Base-by-base conservation (phyloP, 2,329 filamentous ascomycete genomes). In the Botrytis cinerea region DNA sequence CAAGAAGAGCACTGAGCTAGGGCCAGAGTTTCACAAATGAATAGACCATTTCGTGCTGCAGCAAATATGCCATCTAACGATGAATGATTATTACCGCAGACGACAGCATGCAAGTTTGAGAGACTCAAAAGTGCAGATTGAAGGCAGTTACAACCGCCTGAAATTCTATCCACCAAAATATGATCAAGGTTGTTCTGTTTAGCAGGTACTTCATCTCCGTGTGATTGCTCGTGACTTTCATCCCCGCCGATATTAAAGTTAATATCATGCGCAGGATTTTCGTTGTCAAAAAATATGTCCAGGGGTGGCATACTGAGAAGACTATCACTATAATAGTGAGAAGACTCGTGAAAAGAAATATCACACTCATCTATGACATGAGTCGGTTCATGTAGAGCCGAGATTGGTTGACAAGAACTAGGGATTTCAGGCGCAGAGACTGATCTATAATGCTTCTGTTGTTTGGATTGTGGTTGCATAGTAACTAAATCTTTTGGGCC, bases 91-190 rank as follows among this genome's bases (percentile, higher is more conserved):
- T 18, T 40, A 4, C 38, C 16, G 22, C 35, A 25, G 25, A 62
- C 60, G 60, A 62, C 60, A 38, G 60, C 35, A 16, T 62, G 60
- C 60, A 62, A 40, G n/a, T 43, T 62, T 16, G 35, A 62, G 60
- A 62, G 60, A 40, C 60, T 62, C 60, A 62, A 38, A 38, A 62
- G 22, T 40, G 38, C 35, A n/a, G 60, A 62, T 38, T 62, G 60
- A n/a, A 62, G 35, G 60, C 60, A 62, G 20, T 38, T 38, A 40
- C 60, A 62, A 38, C 32, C 38, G 4, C 32, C 25, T 38, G 38
- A 25, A 40, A 38, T n/a, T 16, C 6, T 43, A 12, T 62, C 32
- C 40, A 22, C 60, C 20, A 62, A 25, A 18, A 43, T 8, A 16
- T 35, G 35, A 35, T 25, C 60, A n/a, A 25, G 22, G 12, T 40